phyloP scores from a whole-genome alignment of 2,329 filamentous ascomycete species.

The Ceratocystis colombiana region DNA sequence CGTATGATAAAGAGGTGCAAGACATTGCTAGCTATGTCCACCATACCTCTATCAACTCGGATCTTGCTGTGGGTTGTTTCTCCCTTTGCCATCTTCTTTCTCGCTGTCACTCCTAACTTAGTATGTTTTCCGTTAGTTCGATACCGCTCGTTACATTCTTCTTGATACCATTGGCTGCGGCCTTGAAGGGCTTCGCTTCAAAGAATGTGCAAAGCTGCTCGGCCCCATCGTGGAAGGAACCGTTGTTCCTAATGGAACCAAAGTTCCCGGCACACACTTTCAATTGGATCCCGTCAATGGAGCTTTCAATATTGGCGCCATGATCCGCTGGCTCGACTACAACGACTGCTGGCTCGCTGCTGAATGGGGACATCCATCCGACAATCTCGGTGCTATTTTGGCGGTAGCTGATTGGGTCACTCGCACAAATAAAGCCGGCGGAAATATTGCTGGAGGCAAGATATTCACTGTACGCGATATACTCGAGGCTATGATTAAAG shows the following conservation, averaged over 20 bases:
- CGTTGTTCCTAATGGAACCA: constrained; percentile 80
- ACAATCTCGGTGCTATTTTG: constrained; percentile 94
- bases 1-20: constrained; percentile 85
- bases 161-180: constrained; percentile 95
- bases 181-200: constrained; percentile 88
- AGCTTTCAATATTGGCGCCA: constrained; percentile 97
- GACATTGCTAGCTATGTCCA: constrained; percentile 94
- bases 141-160: constrained; percentile 93
- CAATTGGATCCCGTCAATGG: constrained; percentile 91
- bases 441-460: constrained; percentile 78
- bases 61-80: constrained; percentile 65
- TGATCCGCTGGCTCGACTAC: constrained; percentile 99
- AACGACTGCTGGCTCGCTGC: constrained; percentile 99
- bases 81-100: background rate
- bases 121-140: constrained; percentile 49
- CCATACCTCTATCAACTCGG: constrained; percentile 80
- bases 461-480: constrained; percentile 82
- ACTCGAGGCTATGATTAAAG: constrained; percentile 96
- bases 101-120: background rate
- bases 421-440: constrained; percentile 66
- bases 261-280: constrained; percentile 83
- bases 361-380: constrained; percentile 97
- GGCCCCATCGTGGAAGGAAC: constrained; percentile 88
- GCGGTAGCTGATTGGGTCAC: constrained; percentile 96
- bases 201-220: constrained; percentile 89